phyloP scores from a whole-genome alignment of 2,329 filamentous ascomycete genomes.

The Botrytis aclada region DNA sequence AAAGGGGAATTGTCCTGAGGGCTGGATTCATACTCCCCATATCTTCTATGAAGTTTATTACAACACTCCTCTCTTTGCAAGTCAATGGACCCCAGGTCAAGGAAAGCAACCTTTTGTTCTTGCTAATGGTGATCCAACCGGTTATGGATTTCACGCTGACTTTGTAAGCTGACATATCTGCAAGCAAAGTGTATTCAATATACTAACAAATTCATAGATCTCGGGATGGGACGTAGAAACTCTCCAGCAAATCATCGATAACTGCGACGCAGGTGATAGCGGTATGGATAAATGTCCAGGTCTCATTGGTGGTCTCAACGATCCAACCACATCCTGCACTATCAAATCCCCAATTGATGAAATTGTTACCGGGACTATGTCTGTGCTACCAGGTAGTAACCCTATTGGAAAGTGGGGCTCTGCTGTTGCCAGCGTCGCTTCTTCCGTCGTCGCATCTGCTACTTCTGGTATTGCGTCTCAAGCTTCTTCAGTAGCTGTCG shows the following conservation, averaged over 20 bases:
- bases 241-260: conserved; percentile 68
- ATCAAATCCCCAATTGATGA: conserved; percentile 49
- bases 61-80: conserved; percentile 64
- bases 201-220: conserved; percentile 56
- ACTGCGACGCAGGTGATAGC: conserved; percentile 60
- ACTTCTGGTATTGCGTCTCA: neutral
- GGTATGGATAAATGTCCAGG: conserved; percentile 63
- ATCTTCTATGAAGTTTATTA: conserved; percentile 87
- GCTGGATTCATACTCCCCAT: conserved; percentile 66
- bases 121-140: conserved; percentile 73
- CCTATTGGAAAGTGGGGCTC: conserved; percentile 50
- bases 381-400: conserved; percentile 54
- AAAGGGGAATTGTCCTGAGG: conserved; percentile 69
- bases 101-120: conserved; percentile 68
- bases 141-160: conserved; percentile 75
- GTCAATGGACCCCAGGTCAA: conserved; percentile 60
- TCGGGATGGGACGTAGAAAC: conserved; percentile 70
- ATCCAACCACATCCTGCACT: conserved; percentile 47
- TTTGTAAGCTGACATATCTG: conserved; percentile 46
- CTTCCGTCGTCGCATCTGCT: conserved; percentile 5
- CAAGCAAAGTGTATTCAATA: neutral
- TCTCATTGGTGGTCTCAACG: conserved; percentile 53
- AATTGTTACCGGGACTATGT: conserved; percentile 44
- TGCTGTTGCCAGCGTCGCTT: neutral
- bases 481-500: neutral